Base-by-base conservation (phyloP, 2,329 filamentous ascomycete genomes). In the Pseudofabraea citricarpa region DNA sequence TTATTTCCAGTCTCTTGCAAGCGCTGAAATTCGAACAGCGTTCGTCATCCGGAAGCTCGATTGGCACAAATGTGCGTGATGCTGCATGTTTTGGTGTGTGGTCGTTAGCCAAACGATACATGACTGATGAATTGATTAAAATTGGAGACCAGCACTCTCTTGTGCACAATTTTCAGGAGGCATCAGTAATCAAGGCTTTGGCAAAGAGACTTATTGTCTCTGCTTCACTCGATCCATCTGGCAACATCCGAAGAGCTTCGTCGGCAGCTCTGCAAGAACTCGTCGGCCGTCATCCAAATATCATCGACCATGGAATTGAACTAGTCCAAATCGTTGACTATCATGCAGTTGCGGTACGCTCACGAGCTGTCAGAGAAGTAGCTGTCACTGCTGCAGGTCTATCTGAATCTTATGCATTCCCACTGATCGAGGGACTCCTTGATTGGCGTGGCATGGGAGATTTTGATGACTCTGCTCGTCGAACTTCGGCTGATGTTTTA, bases 81-180 rank as follows among this genome's bases (percentile, higher is more conserved):
- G 91, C 93, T 10, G 89, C 93, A 3, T 96, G 90, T 61, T 98
- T 97, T 61, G 93, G 93, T 6, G 84, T 97, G 19, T 98, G 93
- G 93, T 86, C 90, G 1, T 64, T 97, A 6, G 88, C 91, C 18
- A 78, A 93, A 43, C 83, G 91, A 43, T 98, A 97, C 56, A 82
- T 79, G 1, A 95, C 90, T 0, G 59, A 70, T 1, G 91, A 97
- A 62, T 73, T 97, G 6, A 71, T 85, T 9, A 70, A 12, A 31
- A 31, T 31, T 15, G 13, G 71, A 0, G 75, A 94, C 1, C 69
- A 78, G 1, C 69, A 70, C 2, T 44, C 13, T 45, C 48, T 20
- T 46, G 52, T 21, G 23, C 40, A 13, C 1, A 15, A 20, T 22
- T 51, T 69, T 53, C 65, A 6, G 57, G 61, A 4, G 53, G 61